Evolutionary conservation across 1,284 basidiomycete genomes (phyloP), one percentile per base, ranked within the genome.

Genomic region (Papiliotrema fonsecae): DNA sequence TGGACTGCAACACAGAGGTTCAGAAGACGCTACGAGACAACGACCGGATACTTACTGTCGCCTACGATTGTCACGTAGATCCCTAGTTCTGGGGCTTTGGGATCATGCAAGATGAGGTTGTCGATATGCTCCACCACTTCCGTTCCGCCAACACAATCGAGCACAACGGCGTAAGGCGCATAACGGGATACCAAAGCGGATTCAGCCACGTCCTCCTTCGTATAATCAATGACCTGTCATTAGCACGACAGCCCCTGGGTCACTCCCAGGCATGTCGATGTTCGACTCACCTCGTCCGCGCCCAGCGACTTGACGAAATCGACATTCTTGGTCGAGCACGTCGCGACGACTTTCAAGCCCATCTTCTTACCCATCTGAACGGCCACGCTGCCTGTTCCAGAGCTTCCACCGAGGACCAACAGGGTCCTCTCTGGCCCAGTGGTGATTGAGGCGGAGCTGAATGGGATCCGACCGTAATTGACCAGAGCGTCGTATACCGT

Each of bases 341-440:
- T 79, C 0, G 78, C 77, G 9, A 79, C 75, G 1, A 86, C 82
- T 10, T 65, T 77, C 35, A 79, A 76, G 0, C 81, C 81, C 50
- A 76, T 74, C 1, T 77, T 74, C 53, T 82, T 83, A 2, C 83
- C 82, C 25, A 86, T 71, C 60, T 86, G 83, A 35, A 85, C 80
- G 0, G 80, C 83, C 50, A 78, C 77, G 24, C 76, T 75, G 0
- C 85, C 86, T 1, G 85, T 82, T 2, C 79, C 72, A 1, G 82
- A 79, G 18, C 79, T 81, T 0, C 82, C 85, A 0, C 85, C 85
- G 39, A 84, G 81, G 52, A 87, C 74, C 52, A 86, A 78, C 4
- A 87, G 71, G 0, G 25, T 56, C 36, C 43, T 51, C 44, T 53
- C 43, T n/a, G n/a, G n/a, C 22, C 53, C 50, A 27, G 52, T 52